Percentiles rank a stretch among this genome's conserved stretches.
phyloP scores from a whole-genome alignment of 164 flowering plant species.

The Aristolochia fimbriata region DNA sequence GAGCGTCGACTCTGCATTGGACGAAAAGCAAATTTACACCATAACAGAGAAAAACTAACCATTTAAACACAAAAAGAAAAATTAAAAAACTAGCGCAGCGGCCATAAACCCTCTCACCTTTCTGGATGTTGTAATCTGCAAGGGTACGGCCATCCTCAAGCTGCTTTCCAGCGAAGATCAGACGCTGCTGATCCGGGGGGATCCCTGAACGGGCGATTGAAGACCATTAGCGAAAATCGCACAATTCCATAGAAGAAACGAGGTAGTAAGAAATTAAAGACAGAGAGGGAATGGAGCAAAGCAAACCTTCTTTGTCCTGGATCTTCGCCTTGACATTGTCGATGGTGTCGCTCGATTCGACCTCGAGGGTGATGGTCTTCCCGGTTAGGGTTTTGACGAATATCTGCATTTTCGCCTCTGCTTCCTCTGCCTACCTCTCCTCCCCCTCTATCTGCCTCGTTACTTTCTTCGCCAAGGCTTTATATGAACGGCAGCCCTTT shows the following conservation, averaged over 20 bases:
- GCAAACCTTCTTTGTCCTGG: slow-evolving; percentile 18
- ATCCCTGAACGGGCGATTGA: slow-evolving; percentile 6
- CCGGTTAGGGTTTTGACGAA: slow-evolving; percentile 62
- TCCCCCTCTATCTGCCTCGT: not conserved
- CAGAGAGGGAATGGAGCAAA: not conserved
- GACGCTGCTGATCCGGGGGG: slow-evolving; percentile 26
- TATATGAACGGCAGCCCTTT: not conserved
- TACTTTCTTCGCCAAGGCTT: too few species aligned
- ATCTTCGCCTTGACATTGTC: slow-evolving; percentile 24
- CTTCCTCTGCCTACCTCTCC: not conserved
- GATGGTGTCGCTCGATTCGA: slow-evolving; percentile 27
- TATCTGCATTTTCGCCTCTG: slow-evolving; percentile 37
- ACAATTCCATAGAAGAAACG: not conserved
- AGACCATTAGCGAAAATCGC: not conserved
- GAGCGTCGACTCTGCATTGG: slow-evolving; percentile 18
- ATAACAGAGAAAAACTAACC: too few species aligned
- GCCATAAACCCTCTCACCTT: slow-evolving; percentile 7
- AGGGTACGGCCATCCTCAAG: slow-evolving; percentile 26
- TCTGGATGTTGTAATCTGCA: slow-evolving; percentile 28
- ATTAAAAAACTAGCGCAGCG: not conserved
- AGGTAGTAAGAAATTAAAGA: not conserved
- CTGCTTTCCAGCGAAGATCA: slow-evolving; percentile 25
- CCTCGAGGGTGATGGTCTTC: slow-evolving; percentile 53
- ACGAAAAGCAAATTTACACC: not conserved
- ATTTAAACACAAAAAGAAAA: not conserved